A percentile compares a stretch with the other conserved stretches of the same genome.
phyloP scores from a whole-genome alignment of 495 filamentous ascomycete species.

The Tuber umbilicatum region DNA sequence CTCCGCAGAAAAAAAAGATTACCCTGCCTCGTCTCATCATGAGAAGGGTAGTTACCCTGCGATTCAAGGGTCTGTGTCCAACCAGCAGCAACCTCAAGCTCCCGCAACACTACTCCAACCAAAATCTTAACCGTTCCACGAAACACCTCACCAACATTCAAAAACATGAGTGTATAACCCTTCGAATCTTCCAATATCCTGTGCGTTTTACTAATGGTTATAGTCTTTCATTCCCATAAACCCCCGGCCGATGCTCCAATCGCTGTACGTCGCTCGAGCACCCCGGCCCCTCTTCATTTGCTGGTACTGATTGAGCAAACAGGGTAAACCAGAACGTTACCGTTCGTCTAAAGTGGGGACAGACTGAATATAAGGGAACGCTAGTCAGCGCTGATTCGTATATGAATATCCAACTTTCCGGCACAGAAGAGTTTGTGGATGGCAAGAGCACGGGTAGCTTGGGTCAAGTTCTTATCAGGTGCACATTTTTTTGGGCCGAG shows the following conservation, averaged over 20 bases:
- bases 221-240: conserved; percentile 71
- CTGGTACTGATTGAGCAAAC: conserved; percentile 21
- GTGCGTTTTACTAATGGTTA: conserved; percentile 30
- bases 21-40: conserved; percentile 15
- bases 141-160: neutral
- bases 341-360: conserved; percentile 93
- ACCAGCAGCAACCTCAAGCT: conserved; percentile 4
- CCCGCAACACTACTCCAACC: conserved; percentile 1
- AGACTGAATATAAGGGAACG: conserved; percentile 90
- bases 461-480: conserved; percentile 91
- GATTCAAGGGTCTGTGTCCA: conserved; percentile 12
- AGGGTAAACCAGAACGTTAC: conserved; percentile 85
- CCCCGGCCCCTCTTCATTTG: conserved; percentile 1
- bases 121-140: neutral
- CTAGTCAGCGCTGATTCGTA: conserved; percentile 92
- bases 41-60: conserved; percentile 5
- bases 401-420: conserved; percentile 92
- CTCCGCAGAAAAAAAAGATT: conserved; percentile 4
- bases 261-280: conserved; percentile 55
- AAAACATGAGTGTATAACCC: conserved; percentile 37
- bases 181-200: neutral
- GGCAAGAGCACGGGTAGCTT: conserved; percentile 74
- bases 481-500: conserved; percentile 27
- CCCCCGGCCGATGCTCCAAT: conserved; percentile 82
- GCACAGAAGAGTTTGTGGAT: conserved; percentile 86